Evolutionary conservation across 306 rosid genomes (phyloP).

Genomic region (Cicer pinnatifidum): DNA sequence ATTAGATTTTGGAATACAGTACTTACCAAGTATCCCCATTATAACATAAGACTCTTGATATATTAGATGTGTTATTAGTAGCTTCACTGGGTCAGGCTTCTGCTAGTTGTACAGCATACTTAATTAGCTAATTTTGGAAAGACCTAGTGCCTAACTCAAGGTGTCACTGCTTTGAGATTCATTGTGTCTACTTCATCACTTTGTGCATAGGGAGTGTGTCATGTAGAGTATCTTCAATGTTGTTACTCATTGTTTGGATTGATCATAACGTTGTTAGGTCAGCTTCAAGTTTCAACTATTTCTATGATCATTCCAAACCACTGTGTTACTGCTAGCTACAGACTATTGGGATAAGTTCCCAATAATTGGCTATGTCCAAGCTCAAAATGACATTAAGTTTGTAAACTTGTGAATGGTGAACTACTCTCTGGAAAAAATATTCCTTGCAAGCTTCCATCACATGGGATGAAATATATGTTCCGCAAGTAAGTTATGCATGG

Average conservation of each 20-base stretch:
- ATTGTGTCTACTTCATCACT: constrained; percentile 1
- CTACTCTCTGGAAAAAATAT: neutral
- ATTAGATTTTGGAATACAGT: constrained; percentile 20
- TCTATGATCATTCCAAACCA: constrained; percentile 2
- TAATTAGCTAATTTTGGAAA: constrained; percentile 32
- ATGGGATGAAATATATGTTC: neutral
- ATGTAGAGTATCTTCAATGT: neutral
- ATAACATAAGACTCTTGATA: constrained; percentile 6
- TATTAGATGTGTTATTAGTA: constrained; percentile 9
- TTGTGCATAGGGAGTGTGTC: neutral
- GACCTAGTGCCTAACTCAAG: constrained; percentile 17
- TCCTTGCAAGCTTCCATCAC: neutral
- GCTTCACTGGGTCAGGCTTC: constrained; percentile 16
- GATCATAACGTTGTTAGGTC: neutral
- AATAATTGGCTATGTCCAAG: constrained; percentile 7
- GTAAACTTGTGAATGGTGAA: neutral
- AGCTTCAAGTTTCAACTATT: constrained; percentile 11
- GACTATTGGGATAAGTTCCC: constrained; percentile 4
- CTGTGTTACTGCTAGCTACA: neutral
- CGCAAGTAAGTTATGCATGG: constrained; percentile 1
- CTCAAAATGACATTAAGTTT: constrained; percentile 15
- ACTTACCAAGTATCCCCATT: constrained; percentile 20
- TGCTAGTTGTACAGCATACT: constrained; percentile 4
- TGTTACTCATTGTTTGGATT: constrained; percentile 18
- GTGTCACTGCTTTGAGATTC: neutral